These are phyloP conservation scores for Nakazawaea molendinolei DNA, from an alignment of 805 yeast genomes.

Conservation along the genomic window DNA sequence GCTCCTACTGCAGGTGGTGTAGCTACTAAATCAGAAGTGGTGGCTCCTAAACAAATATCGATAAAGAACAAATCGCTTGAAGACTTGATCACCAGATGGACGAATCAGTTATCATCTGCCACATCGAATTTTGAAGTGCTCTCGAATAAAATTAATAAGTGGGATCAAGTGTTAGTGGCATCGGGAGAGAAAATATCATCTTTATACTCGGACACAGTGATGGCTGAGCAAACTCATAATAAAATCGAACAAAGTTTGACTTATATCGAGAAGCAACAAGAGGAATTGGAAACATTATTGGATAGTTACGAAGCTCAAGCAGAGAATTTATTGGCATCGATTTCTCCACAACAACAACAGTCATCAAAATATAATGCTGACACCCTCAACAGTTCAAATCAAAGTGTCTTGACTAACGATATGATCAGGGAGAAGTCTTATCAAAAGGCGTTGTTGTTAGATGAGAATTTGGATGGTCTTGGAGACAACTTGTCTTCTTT, in stretches of 20 bases:
- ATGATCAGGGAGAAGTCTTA: slow-evolving; percentile 88
- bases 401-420: slow-evolving; percentile 50
- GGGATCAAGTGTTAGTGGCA: slow-evolving; percentile 81
- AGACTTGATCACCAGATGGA: slow-evolving; percentile 90
- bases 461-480: slow-evolving; percentile 70
- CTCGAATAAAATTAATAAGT: slow-evolving; percentile 65
- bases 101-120: slow-evolving; percentile 71
- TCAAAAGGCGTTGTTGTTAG: slow-evolving; percentile 76
- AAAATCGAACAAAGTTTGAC: slow-evolving; percentile 82
- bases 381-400: slow-evolving; percentile 3
- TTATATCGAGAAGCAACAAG: slow-evolving; percentile 88
- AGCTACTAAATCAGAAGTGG: slow-evolving; percentile 39
- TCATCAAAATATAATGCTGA: slow-evolving; percentile 12
- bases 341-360: slow-evolving; percentile 22
- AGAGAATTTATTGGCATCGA: slow-evolving; percentile 37
- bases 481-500: slow-evolving; percentile 71
- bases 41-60: slow-evolving; percentile 64
- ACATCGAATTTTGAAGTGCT: slow-evolving; percentile 70
- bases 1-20: slow-evolving; percentile 10
- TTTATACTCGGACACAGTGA: slow-evolving; percentile 67
- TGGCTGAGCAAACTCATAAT: slow-evolving; percentile 79
- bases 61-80: slow-evolving; percentile 89
- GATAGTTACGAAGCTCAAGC: slow-evolving; percentile 78
- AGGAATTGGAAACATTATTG: slow-evolving; percentile 76
- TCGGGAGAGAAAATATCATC: slow-evolving; percentile 83